Evolutionary conservation across 345 rosid genomes (phyloP).

Genomic region (Mangifera indica): DNA sequence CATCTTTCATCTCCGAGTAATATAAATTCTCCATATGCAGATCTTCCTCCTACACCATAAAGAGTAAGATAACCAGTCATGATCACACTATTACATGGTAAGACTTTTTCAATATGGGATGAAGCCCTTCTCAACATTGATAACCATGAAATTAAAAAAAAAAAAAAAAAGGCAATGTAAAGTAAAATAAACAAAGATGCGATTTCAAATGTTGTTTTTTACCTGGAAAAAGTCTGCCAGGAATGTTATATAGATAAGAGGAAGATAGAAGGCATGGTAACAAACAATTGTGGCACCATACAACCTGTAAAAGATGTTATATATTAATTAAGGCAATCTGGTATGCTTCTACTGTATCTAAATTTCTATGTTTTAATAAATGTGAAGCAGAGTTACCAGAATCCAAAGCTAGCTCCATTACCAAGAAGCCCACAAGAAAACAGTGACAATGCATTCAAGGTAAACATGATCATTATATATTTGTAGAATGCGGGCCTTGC

Average conservation of each 20-base stretch:
- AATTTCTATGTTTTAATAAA: neutral
- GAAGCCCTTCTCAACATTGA: neutral
- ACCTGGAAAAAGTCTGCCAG: constrained; percentile 96
- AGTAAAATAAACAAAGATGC: neutral
- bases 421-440: constrained; percentile 66
- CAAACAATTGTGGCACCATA: constrained; percentile 60
- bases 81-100: neutral
- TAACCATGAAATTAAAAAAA: neutral
- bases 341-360: neutral
- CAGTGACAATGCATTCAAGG: constrained; percentile 57
- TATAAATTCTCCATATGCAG: constrained; percentile 72
- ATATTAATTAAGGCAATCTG: neutral
- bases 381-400: constrained; percentile 50
- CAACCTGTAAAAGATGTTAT: constrained; percentile 51
- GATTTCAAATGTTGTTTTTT: neutral
- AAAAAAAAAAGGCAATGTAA: neutral
- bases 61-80: constrained; percentile 4
- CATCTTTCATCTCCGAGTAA: constrained; percentile 98
- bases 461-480: constrained; percentile 62
- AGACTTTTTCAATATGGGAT: neutral
- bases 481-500: constrained; percentile 92
- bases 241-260: constrained; percentile 70
- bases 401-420: constrained; percentile 63
- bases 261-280: constrained; percentile 86
- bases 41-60: constrained; percentile 67